Conservation (phyloP, 1,139 yeast species). For the Dujonia santamariae region DNA sequence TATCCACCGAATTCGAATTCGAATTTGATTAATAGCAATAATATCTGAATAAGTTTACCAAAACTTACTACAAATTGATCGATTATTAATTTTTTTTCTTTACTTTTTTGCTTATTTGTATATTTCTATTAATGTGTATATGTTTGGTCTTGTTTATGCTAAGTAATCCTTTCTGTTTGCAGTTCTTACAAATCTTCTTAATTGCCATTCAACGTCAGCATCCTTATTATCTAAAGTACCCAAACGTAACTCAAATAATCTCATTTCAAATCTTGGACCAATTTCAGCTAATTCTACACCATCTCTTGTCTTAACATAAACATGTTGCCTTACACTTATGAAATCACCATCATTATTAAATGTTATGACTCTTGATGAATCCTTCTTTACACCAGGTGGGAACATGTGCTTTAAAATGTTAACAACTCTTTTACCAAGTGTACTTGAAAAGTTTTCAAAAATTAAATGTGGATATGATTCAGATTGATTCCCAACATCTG, state of each 20-base stretch:
- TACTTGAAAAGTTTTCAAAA: slow-evolving; percentile 85
- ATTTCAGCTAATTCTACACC: slow-evolving; percentile 91
- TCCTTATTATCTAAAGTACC: slow-evolving; percentile 94
- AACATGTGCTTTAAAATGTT: slow-evolving; percentile 82
- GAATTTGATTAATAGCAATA: too few species aligned
- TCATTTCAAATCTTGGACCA: slow-evolving; percentile 98
- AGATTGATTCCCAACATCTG: slow-evolving; percentile 80
- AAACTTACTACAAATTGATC: too few species aligned
- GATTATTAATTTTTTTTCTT: too few species aligned
- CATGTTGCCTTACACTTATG: slow-evolving; percentile 92
- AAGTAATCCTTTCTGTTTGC: slow-evolving; percentile 92
- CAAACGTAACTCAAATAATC: slow-evolving; percentile 78
- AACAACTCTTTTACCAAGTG: slow-evolving; percentile 79
- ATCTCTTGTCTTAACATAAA: slow-evolving; percentile 84
- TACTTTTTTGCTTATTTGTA: too few species aligned
- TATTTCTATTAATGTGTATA: too few species aligned
- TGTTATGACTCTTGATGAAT: slow-evolving; percentile 83
- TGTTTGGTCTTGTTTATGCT: slow-evolving; percentile 14
- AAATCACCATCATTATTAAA: slow-evolving; percentile 89
- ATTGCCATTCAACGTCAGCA: slow-evolving; percentile 97
- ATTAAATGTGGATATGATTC: slow-evolving; percentile 93
- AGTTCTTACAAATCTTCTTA: slow-evolving; percentile 88
- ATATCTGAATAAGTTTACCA: too few species aligned
- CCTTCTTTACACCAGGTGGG: slow-evolving; percentile 96
- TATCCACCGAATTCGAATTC: too few species aligned